Evolutionary conservation across 352 stramenopile species (phyloP), one percentile per base, ranked within the genome.

Genomic region (Phytophthora aleatoria): DNA sequence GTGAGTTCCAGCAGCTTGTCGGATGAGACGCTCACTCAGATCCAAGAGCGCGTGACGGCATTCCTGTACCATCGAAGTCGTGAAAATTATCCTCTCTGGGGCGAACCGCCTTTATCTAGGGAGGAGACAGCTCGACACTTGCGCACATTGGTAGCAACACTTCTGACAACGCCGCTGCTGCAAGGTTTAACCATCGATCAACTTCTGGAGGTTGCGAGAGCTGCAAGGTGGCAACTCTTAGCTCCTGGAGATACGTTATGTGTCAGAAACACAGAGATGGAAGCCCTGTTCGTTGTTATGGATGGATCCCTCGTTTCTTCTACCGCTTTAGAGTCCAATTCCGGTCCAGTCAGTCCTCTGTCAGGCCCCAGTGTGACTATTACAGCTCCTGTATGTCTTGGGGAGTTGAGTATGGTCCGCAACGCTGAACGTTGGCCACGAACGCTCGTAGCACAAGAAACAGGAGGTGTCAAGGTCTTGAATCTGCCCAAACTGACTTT

Each of bases 31-130:
- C 49, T 73, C 20, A 62, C 71, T 28, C 64, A 82, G 12, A 76
- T 89, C 11, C 73, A 89, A 47, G 79, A 89, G 15, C 81, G 77
- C 30, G 64, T 89, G 36, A 88, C 67, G 3, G 57, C 71, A 3
- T 76, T 86, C 47, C 47, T 91, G 31, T 91, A 89, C 62, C 79
- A 71, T 31, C 71, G 71, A 57, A 85, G 57, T 41, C 72, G 77
- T 16, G 79, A 90, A 30, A 83, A 81, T 44, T 88, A 83, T 45
- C 79, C 79, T 11, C 77, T 85, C 33, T 91, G 82, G 82, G 74
- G 71, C 30, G 76, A 87, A 5, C 69, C 73, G 6, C 67, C 64
- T 27, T 61, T 87, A 26, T 77, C 64, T 0, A 60, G 71, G 27
- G 79, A 91, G 38, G 79, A 91, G 20, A 91, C 82, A 2, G 59